Percentiles rank a stretch among this genome's conserved stretches.
These are phyloP conservation scores for Tilletia indica DNA, from an alignment of 1,284 basidiomycete species.

Conservation along the genomic window DNA sequence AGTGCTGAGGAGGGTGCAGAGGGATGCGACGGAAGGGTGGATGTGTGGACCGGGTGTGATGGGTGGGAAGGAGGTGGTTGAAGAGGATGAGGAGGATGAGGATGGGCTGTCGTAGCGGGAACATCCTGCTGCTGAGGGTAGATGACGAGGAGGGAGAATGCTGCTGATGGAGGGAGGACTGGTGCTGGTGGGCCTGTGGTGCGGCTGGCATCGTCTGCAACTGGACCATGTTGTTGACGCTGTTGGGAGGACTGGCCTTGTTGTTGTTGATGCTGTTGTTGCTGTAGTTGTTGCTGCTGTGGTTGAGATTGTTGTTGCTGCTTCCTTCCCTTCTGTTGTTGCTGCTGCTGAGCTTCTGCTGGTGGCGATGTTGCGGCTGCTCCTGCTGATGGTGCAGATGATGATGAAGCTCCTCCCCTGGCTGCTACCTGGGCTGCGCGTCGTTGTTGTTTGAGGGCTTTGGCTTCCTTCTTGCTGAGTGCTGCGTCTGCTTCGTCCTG, in stretches of 20 bases:
- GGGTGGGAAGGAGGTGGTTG: constrained; percentile 9
- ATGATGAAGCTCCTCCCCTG: constrained; percentile 11
- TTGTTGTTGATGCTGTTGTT: constrained; percentile 16
- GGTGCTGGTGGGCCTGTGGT: constrained; percentile 22
- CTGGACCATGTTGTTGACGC: too few relatives aligned
- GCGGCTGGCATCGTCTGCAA: too few relatives aligned
- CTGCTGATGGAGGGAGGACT: constrained; percentile 18
- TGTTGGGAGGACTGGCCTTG: constrained; percentile 20
- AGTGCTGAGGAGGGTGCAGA: constrained; percentile 45
- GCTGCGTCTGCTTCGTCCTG: constrained; percentile 8
- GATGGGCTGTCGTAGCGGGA: constrained; percentile 22
- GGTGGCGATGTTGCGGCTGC: constrained; percentile 19
- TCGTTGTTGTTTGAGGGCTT: constrained; percentile 44
- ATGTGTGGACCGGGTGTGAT: constrained; percentile 26
- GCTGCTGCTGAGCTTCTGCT: constrained; percentile 24
- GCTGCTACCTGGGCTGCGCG: constrained; percentile 42
- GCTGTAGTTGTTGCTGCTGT: constrained; percentile 12
- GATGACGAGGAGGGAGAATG: constrained; percentile 30
- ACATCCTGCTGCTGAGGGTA: constrained; percentile 35
- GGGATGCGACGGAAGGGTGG: constrained; percentile 47
- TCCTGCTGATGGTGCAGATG: constrained; percentile 20
- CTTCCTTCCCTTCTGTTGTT: constrained; percentile 18
- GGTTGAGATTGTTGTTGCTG: constrained; percentile 17
- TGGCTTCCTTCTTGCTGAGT: constrained; percentile 38
- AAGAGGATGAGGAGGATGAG: constrained; percentile 11